Base-by-base conservation (phyloP, 441 rosid species). In the Aleurites moluccanus region DNA sequence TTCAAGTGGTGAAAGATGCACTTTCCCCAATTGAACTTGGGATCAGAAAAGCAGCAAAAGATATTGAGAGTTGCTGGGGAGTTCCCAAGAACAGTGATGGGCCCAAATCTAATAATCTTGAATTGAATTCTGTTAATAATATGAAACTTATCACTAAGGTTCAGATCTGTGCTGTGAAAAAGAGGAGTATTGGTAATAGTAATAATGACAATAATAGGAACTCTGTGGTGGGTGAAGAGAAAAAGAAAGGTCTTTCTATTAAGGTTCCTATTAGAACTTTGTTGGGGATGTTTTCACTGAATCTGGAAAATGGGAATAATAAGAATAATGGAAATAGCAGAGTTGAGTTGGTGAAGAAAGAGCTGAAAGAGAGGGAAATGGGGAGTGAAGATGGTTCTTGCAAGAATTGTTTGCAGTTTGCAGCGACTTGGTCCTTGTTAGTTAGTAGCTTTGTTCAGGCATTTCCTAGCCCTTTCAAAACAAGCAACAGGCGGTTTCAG, bases 321-420 rank as follows among this genome's bases (percentile, higher is more conserved):
- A 70, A 69, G 45, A 38, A 16, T 2, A 35, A 28, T 27, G 75
- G 62, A 49, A 75, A 78, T 73, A 73, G 81, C 50, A 77, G 80
- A 67, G 79, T 68, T 61, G 86, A 71, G 72, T 78, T 50, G 67
- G 73, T 64, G 18, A 83, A 85, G 88, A 86, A 85, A 77, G 85
- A 77, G 70, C 64, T 70, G 74, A 83, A 80, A 80, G 88, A 69
- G 23, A 84, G 75, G 73, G 83, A 73, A 70, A 65, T 55, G 45
- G 86, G 82, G 70, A 83, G 78, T 78, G 89, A 83, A 1, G 89
- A 85, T 23, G 87, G 79, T 62, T 85, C 97, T 78, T 91, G 98
- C 78, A 47, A 83, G 0, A 92, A 91, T 73, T 92, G 94, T 82
- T 86, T 92, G 80, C 91, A 88, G 78, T 93, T 95, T 86, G 93